These are phyloP conservation scores for Delitschia confertaspora DNA, from an alignment of 495 filamentous ascomycete genomes.

Conservation along the genomic window DNA sequence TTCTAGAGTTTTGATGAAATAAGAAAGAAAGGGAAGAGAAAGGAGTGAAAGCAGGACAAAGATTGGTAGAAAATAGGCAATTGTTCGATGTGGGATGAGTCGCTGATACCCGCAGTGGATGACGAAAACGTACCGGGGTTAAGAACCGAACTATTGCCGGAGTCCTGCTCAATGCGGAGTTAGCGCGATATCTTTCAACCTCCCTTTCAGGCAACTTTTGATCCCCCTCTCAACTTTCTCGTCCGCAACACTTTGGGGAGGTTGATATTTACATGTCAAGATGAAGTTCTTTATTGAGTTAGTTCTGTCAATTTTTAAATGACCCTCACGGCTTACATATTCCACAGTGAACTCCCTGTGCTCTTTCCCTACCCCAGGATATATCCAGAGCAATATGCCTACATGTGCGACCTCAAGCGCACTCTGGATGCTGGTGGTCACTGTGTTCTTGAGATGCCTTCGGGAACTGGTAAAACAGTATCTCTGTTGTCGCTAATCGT, in stretches of 20 bases:
- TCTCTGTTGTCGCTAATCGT: slow-evolving; percentile 92
- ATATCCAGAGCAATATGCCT: slow-evolving; percentile 98
- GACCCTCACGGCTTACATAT: slow-evolving; percentile 20
- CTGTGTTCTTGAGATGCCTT: slow-evolving; percentile 99
- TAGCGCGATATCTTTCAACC: slow-evolving; percentile 1
- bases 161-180: background rate
- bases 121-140: slow-evolving; percentile 4
- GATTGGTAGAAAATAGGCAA: background rate
- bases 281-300: slow-evolving; percentile 99
- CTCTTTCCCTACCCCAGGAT: slow-evolving; percentile 96
- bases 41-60: background rate
- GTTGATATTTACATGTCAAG: slow-evolving; percentile 30
- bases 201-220: slow-evolving; percentile 7
- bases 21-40: background rate
- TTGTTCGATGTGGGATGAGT: slow-evolving; percentile 1
- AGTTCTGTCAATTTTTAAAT: slow-evolving; percentile 19
- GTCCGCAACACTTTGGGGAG: background rate
- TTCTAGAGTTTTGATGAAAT: slow-evolving; percentile 2
- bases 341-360: slow-evolving; percentile 76
- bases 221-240: background rate
- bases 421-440: slow-evolving; percentile 92
- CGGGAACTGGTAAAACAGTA: slow-evolving; percentile 97
- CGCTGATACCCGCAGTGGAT: slow-evolving; percentile 3
- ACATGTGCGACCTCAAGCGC: slow-evolving; percentile 97
- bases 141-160: slow-evolving; percentile 4